Evolutionary conservation across 345 rosid species (phyloP).

Genomic region (Eutrema heterophyllum): DNA sequence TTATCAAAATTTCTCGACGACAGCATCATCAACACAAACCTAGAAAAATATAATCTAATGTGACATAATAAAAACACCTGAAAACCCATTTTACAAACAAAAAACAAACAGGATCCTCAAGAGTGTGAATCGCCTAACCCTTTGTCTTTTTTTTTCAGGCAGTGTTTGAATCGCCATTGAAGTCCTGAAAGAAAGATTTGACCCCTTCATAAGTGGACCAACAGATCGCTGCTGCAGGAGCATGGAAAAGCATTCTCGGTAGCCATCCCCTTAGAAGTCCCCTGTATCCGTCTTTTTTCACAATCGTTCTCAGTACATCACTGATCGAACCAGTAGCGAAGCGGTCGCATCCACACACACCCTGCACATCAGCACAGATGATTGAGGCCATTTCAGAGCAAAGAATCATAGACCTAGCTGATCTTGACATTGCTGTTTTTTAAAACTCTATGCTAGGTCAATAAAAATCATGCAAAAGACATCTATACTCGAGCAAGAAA

Average conservation of each 20-base stretch:
- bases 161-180: constrained; percentile 28
- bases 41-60: not conserved
- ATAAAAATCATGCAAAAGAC: not conserved
- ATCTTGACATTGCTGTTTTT: not conserved
- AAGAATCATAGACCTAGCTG: not conserved
- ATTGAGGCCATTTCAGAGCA: not conserved
- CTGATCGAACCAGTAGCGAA: constrained; percentile 57
- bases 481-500: not conserved
- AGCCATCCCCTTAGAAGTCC: constrained; percentile 72
- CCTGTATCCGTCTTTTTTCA: constrained; percentile 50
- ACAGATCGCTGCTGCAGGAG: constrained; percentile 72
- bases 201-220: constrained; percentile 74
- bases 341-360: constrained; percentile 96
- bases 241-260: constrained; percentile 69
- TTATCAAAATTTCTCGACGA: constrained; percentile 9
- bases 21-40: not conserved
- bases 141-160: not conserved
- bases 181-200: constrained; percentile 47
- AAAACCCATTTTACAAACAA: constrained; percentile 8
- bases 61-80: not conserved
- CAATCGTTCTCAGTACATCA: constrained; percentile 40
- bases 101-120: not conserved
- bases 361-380: constrained; percentile 43
- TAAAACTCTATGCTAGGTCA: not conserved
- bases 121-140: constrained; percentile 2